A percentile compares a stretch with the other conserved stretches of the same genome.
These are phyloP conservation scores for Fusarium sp. DNA, from an alignment of 2,329 filamentous ascomycete genomes.

Conservation along the genomic window DNA sequence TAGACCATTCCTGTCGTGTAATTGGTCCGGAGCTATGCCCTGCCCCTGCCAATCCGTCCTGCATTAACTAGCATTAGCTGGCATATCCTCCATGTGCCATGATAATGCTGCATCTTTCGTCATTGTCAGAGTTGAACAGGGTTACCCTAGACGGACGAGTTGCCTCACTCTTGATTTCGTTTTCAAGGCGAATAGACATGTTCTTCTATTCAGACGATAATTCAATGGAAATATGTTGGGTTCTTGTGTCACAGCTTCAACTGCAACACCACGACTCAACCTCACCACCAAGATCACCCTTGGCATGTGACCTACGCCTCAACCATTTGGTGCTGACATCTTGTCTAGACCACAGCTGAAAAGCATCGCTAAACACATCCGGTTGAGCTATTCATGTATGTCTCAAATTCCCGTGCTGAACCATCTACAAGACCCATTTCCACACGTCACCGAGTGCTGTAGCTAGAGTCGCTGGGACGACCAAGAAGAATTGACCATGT, in stretches of 20 bases:
- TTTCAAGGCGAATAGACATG: not conserved
- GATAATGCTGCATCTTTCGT: not conserved
- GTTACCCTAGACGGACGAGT: slow-evolving; percentile 21
- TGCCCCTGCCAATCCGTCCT: slow-evolving; percentile 25
- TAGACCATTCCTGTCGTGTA: not conserved
- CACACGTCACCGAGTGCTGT: not conserved
- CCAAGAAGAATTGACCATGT: not conserved
- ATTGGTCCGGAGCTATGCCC: slow-evolving; percentile 29
- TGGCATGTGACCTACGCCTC: not conserved
- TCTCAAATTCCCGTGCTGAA: not conserved
- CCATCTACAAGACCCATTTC: not conserved
- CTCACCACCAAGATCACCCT: not conserved
- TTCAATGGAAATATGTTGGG: not conserved
- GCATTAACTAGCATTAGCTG: slow-evolving; percentile 5
- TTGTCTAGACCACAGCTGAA: not conserved
- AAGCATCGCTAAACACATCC: not conserved
- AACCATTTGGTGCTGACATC: not conserved
- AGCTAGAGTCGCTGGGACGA: not conserved
- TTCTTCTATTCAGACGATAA: not conserved
- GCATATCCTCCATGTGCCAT: not conserved
- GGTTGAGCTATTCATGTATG: slow-evolving; percentile 14
- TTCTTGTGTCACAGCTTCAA: not conserved
- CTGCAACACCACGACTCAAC: not conserved
- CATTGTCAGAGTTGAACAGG: slow-evolving; percentile 7
- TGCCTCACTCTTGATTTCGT: not conserved